Base-by-base conservation (phyloP, 2,329 filamentous ascomycete species). In the Plenodomus tracheiphilus region DNA sequence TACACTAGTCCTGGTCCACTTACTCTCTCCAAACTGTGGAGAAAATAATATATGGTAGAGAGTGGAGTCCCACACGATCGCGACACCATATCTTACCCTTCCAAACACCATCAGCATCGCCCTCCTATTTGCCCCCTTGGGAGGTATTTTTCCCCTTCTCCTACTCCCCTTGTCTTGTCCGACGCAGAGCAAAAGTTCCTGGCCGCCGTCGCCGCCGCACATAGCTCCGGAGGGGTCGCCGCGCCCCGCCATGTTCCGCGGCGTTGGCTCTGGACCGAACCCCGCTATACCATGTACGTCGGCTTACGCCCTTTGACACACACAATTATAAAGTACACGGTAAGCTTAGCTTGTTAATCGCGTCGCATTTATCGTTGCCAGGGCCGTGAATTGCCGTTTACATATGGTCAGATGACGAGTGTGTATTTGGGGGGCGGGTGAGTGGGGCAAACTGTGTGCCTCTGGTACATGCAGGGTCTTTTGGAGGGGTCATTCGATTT, bases 291-390 rank as follows among this genome's bases (percentile, higher is more conserved):
- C n/a, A n/a, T n/a, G n/a, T n/a, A n/a, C n/a, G n/a, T n/a, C 54
- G 49, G 54, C 32, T 40, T 41, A 41, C 51, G 53, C 52, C 55
- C 53, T 59, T 58, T 56, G 61, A 64, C 61, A 63, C 53, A 63
- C 50, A 39, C 43, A 32, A 57, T 55, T 36, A 16, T 4, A 43
- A 39, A 39, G 36, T 46, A 34, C 61, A 61, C 59, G 53, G 59
- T 32, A 45, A 43, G 39, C 41, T 41, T 40, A 34, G 34, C 19
- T 32, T 4, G 4, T 37, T 15, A 15, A 4, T 10, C 28, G 8
- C 28, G 28, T 32, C 11, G 28, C 28, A 6, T 8, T 32, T n/a
- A n/a, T n/a, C n/a, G 28, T 11, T 8, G 9, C 13, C 28, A 32
- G 13, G 28, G 28, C 35, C 35, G 35, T 37, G 49, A 50, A 45